These are phyloP conservation scores for Centella asiatica DNA, from an alignment of 129 eudicot genomes.

Conservation along the genomic window DNA sequence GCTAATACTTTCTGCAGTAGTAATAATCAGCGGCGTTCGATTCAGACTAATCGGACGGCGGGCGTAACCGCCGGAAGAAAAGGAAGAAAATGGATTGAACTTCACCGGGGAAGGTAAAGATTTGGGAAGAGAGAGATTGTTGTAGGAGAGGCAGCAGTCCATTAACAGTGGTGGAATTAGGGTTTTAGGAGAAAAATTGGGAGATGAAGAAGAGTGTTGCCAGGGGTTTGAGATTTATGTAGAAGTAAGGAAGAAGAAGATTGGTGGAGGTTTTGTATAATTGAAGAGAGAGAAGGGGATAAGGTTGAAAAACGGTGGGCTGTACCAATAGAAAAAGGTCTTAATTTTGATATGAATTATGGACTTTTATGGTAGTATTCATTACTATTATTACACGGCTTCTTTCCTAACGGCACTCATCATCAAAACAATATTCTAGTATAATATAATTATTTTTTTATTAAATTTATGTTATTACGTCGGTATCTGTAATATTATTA, in stretches of 20 bases:
- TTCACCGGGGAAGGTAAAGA: conserved; percentile 11
- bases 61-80: neutral
- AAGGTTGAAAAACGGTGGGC: too few relatives aligned
- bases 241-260: neutral
- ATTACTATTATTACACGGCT: too few relatives aligned
- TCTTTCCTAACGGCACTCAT: too few relatives aligned
- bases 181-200: neutral
- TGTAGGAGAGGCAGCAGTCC: conserved; percentile 47
- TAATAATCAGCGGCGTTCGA: conserved; percentile 19
- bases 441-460: too few relatives aligned
- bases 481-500: too few relatives aligned
- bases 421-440: too few relatives aligned
- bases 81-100: neutral
- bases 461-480: too few relatives aligned
- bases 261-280: neutral
- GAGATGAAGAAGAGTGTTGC: neutral
- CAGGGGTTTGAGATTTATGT: too few relatives aligned
- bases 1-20: too few relatives aligned
- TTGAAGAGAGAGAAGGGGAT: neutral
- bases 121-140: conserved; percentile 13
- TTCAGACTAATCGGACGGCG: conserved; percentile 9
- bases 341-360: too few relatives aligned
- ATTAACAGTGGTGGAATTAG: conserved; percentile 22
- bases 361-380: too few relatives aligned
- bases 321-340: too few relatives aligned